phyloP scores from a whole-genome alignment of 805 yeast species.

The Myxozyma sirexii region DNA sequence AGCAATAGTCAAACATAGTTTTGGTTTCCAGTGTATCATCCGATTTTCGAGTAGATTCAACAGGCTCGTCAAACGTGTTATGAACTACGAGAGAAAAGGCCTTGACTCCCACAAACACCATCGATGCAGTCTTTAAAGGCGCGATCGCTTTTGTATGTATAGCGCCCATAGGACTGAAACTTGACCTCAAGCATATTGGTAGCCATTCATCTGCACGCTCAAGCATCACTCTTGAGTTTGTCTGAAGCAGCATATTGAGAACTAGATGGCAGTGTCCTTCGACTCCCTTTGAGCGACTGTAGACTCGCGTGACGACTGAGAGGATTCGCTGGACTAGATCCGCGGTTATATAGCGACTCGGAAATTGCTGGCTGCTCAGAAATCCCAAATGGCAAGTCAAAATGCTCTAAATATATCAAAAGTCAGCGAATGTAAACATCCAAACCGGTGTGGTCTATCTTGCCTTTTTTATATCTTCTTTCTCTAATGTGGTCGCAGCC shows the following conservation, averaged over 20 bases:
- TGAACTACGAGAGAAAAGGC: constrained; percentile 10
- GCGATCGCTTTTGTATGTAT: constrained; percentile 19
- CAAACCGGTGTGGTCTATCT: not conserved
- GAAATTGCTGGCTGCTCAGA: constrained; percentile 18
- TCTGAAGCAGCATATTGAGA: constrained; percentile 13
- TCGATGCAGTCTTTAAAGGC: constrained; percentile 8
- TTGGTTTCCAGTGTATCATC: not conserved
- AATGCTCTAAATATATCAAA: constrained; percentile 1
- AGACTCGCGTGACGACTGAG: constrained; percentile 1
- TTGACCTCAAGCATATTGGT: constrained; percentile 13
- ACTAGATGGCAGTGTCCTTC: constrained; percentile 18
- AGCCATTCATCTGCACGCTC: constrained; percentile 24
- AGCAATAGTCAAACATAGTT: constrained; percentile 13
- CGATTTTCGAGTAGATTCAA: not conserved
- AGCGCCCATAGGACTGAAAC: constrained; percentile 14
- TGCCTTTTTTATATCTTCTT: constrained; percentile 19
- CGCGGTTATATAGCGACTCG: constrained; percentile 2
- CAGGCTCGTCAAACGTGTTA: constrained; percentile 10
- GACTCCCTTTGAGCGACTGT: constrained; percentile 13
- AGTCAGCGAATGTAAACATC: no score
- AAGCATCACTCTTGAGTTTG: constrained; percentile 16
- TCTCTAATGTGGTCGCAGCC: constrained; percentile 12
- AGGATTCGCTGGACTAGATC: constrained; percentile 15
- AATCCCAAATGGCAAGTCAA: constrained; percentile 19
- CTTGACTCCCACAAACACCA: constrained; percentile 9